Evolutionary conservation across 1,139 yeast genomes (phyloP).

Genomic region (Hansenula sp.): DNA sequence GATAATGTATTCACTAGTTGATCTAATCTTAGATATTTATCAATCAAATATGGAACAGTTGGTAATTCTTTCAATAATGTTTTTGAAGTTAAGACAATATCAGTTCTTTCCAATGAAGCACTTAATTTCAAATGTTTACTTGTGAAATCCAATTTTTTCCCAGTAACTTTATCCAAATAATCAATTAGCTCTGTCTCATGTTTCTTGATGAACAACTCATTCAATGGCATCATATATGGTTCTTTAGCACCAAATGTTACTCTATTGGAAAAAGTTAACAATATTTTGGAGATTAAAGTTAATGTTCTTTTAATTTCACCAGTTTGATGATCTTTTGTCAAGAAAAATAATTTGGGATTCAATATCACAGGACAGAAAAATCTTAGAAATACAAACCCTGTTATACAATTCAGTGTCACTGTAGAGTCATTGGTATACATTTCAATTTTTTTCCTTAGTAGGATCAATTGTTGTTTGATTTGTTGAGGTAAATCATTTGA

Average conservation of each 20-base stretch:
- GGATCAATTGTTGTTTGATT: slow-evolving; percentile 57
- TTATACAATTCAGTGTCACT: slow-evolving; percentile 58
- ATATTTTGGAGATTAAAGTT: slow-evolving; percentile 76
- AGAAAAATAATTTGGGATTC: slow-evolving; percentile 79
- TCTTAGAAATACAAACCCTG: slow-evolving; percentile 81
- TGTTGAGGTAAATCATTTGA: slow-evolving; percentile 74
- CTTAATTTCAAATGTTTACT: slow-evolving; percentile 56
- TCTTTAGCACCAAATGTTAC: slow-evolving; percentile 77
- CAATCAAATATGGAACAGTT: slow-evolving; percentile 65
- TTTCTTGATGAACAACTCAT: slow-evolving; percentile 51
- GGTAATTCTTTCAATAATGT: slow-evolving; percentile 56
- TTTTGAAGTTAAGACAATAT: slow-evolving; percentile 26
- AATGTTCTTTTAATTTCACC: slow-evolving; percentile 73
- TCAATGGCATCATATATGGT: slow-evolving; percentile 72
- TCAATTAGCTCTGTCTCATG: slow-evolving; percentile 57
- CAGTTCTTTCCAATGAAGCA: slow-evolving; percentile 47
- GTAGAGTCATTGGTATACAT: slow-evolving; percentile 45
- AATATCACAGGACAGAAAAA: slow-evolving; percentile 90
- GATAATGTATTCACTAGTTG: slow-evolving; percentile 48
- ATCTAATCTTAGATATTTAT: slow-evolving; percentile 58
- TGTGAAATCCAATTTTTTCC: slow-evolving; percentile 62
- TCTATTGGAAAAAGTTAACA: slow-evolving; percentile 78
- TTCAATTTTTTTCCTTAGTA: slow-evolving; percentile 59
- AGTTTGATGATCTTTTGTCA: slow-evolving; percentile 67
- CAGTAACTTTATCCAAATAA: slow-evolving; percentile 73